phyloP scores from a whole-genome alignment of 257 asterid species.

The Rehmannia glutinosa region DNA sequence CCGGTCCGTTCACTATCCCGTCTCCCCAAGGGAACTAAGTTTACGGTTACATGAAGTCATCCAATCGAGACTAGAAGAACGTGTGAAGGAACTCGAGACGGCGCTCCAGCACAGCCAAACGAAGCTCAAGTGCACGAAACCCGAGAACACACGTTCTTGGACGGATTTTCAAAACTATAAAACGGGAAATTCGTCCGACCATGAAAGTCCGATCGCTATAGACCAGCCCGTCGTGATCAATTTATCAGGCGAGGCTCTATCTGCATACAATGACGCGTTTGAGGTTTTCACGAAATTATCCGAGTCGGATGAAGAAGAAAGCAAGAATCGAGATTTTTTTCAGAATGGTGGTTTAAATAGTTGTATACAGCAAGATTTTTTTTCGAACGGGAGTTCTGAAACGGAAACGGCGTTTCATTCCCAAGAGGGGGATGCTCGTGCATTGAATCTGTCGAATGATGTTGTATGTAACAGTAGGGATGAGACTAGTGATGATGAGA shows the following conservation, averaged over 20 bases:
- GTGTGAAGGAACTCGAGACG: conserved; percentile 69
- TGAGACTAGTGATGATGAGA: conserved; percentile 51
- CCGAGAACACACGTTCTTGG: conserved; percentile 25
- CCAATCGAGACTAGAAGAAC: conserved; percentile 72
- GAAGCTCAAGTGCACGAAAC: conserved; percentile 37
- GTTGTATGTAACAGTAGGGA: conserved; percentile 25
- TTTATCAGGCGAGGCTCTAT: conserved; percentile 59
- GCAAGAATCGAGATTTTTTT: not conserved
- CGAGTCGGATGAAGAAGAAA: conserved; percentile 47
- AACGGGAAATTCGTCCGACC: conserved; percentile 16
- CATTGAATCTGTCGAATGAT: conserved; percentile 2
- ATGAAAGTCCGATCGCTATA: not conserved
- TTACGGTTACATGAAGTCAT: conserved; percentile 76
- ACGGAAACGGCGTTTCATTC: conserved; percentile 1
- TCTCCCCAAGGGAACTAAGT: conserved; percentile 80
- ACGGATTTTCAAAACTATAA: conserved; percentile 1
- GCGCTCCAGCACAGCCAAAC: conserved; percentile 62
- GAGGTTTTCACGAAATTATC: conserved; percentile 43
- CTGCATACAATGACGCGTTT: conserved; percentile 52
- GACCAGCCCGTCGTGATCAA: conserved; percentile 59
- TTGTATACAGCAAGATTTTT: not conserved
- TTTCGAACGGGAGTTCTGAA: not conserved
- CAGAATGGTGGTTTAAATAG: not conserved
- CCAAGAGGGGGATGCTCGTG: conserved; percentile 11
- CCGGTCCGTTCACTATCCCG: conserved; percentile 46